Evolutionary conservation across 2,329 filamentous ascomycete species (phyloP), one percentile per base, ranked within the genome.

Genomic region (Calycina marina): DNA sequence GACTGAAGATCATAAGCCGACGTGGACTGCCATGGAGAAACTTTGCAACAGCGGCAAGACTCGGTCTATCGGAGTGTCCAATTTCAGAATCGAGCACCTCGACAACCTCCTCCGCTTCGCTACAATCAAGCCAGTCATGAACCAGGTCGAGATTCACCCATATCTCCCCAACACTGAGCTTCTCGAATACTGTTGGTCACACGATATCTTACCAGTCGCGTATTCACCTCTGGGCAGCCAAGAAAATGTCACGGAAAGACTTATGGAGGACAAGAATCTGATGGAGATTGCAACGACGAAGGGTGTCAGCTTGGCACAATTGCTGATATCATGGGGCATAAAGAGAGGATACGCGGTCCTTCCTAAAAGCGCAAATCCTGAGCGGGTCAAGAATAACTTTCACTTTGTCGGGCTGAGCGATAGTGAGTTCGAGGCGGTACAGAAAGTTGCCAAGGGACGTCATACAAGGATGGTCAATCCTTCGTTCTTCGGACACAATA

Each of bases 381-480:
- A 62, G 29, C 67, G 77, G 46, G 82, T 83, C 54, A 68, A 72
- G 49, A 65, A 72, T 47, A 84, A 84, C 57, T 60, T 69, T 51
- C 65, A 72, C 46, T 61, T 81, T 37, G 63, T 80, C 46, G 64
- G 72, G 45, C 63, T 79, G 30, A 71, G 72, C 43, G 61, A 58
- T 9, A 64, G 67, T 16, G 78, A 84, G 40, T 47, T 76, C 41
- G 60, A 66, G 51, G 56, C 54, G 33, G 58, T 76, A 14, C 57
- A 62, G 42, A 39, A 39, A 17, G 73, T 80, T 3, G 72, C 73
- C 1, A 62, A 69, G 51, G 70, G 72, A 25, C 65, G 74, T 32
- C 73, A 80, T 55, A 69, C 65, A 27, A 69, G 78, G 18, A 82
- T 83, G 47, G 77, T 83, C 39, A 80, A 83, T 60, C 81, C 82